Base-by-base conservation (phyloP, 2,329 filamentous ascomycete species). In the Botrytis deweyae region DNA sequence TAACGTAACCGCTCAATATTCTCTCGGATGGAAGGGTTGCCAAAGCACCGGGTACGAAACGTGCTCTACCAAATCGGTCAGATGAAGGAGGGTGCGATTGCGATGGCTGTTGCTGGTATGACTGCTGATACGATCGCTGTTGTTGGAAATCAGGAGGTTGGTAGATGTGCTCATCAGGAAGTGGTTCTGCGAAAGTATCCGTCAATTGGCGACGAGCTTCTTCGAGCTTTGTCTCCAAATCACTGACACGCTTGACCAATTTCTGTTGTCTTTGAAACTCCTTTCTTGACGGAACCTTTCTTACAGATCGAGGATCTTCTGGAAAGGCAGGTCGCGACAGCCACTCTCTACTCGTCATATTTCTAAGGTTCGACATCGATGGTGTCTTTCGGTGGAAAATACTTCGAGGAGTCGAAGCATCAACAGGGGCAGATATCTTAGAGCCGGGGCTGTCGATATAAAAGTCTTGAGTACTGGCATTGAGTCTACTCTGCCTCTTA, bases 161-260 rank as follows among this genome's bases (percentile, higher is more conserved):
- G 75, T 77, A 25, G 75, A 77, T 61, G 75, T 74, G 70, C 65
- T 76, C 49, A 79, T 80, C 74, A 79, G 77, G 77, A 25, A 66
- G 66, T 7, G 78, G 76, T 55, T 86, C 83, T 18, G 82, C 82
- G 25, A 87, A 81, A 58, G 86, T 83, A 8, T 86, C 82, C 46
- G 84, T 82, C 38, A 91, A 83, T 80, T 91, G 86, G 67, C 84
- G 84, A 49, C 87, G 84, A 14, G 88, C 88, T 52, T 84, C 83
- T 25, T 87, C 83, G 44, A 91, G 84, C 78, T 90, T 89, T 20
- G 83, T 80, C 77, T 91, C 89, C 20, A 91, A 84, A 76, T 90
- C 86, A 76, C 87, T 89, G 44, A 91, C 88, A 70, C 87, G 85
- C 81, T 89, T 89, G 59, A 85, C 82, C 46, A 91, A 81, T 75